These are phyloP conservation scores for Sclerotinia trifoliorum DNA, from an alignment of 2,329 filamentous ascomycete genomes.

Conservation along the genomic window DNA sequence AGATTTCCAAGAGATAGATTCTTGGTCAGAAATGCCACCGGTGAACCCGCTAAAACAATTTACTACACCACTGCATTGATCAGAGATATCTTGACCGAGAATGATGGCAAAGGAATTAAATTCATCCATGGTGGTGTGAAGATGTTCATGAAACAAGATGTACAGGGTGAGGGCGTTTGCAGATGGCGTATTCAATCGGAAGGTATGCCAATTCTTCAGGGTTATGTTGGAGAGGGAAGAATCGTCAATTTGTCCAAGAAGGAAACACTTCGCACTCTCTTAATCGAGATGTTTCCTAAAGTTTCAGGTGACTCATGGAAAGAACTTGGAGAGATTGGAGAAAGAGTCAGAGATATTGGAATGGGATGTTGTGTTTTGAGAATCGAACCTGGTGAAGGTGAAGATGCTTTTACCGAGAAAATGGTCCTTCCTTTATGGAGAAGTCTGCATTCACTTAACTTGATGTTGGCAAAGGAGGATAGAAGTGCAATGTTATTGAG, in stretches of 20 bases:
- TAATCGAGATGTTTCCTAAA: slow-evolving; percentile 96
- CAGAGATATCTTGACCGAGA: slow-evolving; percentile 79
- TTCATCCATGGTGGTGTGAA: slow-evolving; percentile 97
- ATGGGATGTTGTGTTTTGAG: slow-evolving; percentile 93
- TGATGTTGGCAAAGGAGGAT: slow-evolving; percentile 98
- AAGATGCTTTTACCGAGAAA: slow-evolving; percentile 65
- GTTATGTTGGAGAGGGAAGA: slow-evolving; percentile 78
- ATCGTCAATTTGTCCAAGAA: slow-evolving; percentile 73
- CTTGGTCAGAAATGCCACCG: slow-evolving; percentile 91
- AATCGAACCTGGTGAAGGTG: slow-evolving; percentile 66
- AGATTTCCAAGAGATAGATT: slow-evolving; percentile 89
- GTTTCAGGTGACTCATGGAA: slow-evolving; percentile 72
- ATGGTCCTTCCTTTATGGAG: slow-evolving; percentile 95
- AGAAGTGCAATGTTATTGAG: slow-evolving; percentile 86
- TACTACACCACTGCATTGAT: slow-evolving; percentile 91
- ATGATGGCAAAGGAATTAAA: slow-evolving; percentile 88
- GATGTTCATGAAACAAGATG: slow-evolving; percentile 98
- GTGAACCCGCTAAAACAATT: slow-evolving; percentile 86
- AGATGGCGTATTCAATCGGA: slow-evolving; percentile 95
- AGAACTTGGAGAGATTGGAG: slow-evolving; percentile 82
- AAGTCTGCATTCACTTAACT: slow-evolving; percentile 84
- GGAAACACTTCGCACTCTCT: slow-evolving; percentile 75
- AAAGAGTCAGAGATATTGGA: slow-evolving; percentile 71
- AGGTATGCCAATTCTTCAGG: slow-evolving; percentile 85
- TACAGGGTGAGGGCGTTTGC: slow-evolving; percentile 81